A percentile compares a stretch with the other conserved stretches of the same genome.
These are phyloP conservation scores for Nemania sp. DNA, from an alignment of 2,329 filamentous ascomycete genomes.

Conservation along the genomic window DNA sequence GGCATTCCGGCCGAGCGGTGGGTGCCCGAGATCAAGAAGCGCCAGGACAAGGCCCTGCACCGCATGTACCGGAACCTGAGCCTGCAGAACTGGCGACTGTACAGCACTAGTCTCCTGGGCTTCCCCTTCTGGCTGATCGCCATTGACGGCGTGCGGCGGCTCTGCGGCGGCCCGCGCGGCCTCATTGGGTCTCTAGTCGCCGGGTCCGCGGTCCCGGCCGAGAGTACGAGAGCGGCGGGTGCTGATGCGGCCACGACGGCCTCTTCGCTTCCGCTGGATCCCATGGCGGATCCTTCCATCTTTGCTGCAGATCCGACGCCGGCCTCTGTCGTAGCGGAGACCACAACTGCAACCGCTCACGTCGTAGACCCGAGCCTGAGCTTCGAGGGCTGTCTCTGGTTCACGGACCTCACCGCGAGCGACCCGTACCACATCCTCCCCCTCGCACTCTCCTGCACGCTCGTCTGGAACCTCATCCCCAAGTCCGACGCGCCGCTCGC, in stretches of 20 bases:
- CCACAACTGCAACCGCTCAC: neutral
- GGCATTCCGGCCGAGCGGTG: constrained; percentile 8
- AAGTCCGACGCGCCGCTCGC: constrained; percentile 33
- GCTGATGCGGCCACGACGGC: neutral
- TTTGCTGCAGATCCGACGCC: constrained; percentile 9
- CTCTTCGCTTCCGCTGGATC: neutral
- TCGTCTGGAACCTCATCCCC: constrained; percentile 44
- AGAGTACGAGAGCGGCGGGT: neutral
- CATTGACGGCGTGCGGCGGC: constrained; percentile 55
- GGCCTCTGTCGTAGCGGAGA: neutral
- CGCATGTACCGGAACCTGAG: constrained; percentile 43
- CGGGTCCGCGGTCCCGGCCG: constrained; percentile 10
- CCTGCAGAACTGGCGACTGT: constrained; percentile 54
- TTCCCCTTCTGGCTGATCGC: constrained; percentile 56
- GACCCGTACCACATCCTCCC: constrained; percentile 59
- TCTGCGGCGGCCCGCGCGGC: constrained; percentile 48
- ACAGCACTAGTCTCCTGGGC: constrained; percentile 43
- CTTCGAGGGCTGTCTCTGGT: constrained; percentile 60
- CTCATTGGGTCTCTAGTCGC: constrained; percentile 42
- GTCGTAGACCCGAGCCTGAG: constrained; percentile 47
- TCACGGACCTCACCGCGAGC: constrained; percentile 55
- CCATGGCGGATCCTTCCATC: neutral
- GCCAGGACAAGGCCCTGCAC: constrained; percentile 30
- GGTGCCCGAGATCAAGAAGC: constrained; percentile 37
- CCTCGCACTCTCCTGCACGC: constrained; percentile 43